Conservation (phyloP, 1,284 basidiomycete genomes). For the Trametes versicolor region DNA sequence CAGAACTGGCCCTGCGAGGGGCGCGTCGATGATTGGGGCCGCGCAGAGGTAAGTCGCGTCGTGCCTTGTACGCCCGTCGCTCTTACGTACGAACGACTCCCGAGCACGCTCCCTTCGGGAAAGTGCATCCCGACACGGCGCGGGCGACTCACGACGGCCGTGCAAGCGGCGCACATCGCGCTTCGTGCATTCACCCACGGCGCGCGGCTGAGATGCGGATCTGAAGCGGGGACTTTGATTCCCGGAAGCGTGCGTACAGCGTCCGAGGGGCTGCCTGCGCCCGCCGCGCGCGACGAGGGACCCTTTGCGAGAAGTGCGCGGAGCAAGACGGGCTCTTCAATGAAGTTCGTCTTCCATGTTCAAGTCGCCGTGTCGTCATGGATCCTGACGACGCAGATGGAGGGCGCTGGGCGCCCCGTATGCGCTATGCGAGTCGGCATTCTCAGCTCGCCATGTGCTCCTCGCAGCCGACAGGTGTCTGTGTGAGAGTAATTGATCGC, state of each 20-base stretch:
- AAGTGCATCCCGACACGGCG: not conserved
- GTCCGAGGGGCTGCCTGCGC: slow-evolving; percentile 4
- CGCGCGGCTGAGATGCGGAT: slow-evolving; percentile 19
- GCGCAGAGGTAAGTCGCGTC: slow-evolving; percentile 25
- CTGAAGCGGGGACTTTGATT: slow-evolving; percentile 23
- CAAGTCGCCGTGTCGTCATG: slow-evolving; percentile 6
- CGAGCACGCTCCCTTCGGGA: slow-evolving; percentile 8
- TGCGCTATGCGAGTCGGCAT: slow-evolving; percentile 25
- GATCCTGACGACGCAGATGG: slow-evolving; percentile 10
- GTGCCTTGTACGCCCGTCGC: slow-evolving; percentile 11
- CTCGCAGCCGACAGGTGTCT: slow-evolving; percentile 26
- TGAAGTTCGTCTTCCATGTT: slow-evolving; percentile 14
- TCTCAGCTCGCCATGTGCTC: slow-evolving; percentile 31
- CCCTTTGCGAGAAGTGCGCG: not conserved
- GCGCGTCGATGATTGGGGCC: slow-evolving; percentile 16
- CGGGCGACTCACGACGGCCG: slow-evolving; percentile 1
- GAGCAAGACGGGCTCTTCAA: slow-evolving; percentile 3
- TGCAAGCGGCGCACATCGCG: slow-evolving; percentile 12
- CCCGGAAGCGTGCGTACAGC: slow-evolving; percentile 21
- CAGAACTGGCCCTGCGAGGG: not conserved
- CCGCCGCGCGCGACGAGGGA: not conserved
- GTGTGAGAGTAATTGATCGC: slow-evolving; percentile 28
- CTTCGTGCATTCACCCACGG: slow-evolving; percentile 9
- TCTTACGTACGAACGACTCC: slow-evolving; percentile 24
- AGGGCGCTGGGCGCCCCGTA: not conserved